phyloP scores from a whole-genome alignment of 441 rosid species.

The Isatis lusitanica region DNA sequence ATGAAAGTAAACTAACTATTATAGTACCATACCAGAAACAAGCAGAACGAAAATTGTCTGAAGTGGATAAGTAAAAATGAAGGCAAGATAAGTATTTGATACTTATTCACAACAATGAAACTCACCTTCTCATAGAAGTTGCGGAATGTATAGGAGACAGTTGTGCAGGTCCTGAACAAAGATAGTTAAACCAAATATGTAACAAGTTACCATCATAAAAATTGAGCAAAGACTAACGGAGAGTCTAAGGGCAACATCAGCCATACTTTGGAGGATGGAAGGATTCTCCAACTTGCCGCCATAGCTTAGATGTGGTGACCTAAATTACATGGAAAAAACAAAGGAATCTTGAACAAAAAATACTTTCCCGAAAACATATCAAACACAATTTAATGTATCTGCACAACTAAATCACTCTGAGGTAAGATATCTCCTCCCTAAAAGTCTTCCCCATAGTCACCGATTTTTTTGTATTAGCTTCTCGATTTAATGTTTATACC shows the following conservation, averaged over 20 bases:
- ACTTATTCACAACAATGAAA: constrained; percentile 22
- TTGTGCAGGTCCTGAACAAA: constrained; percentile 81
- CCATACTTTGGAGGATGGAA: constrained; percentile 94
- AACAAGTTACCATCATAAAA: constrained; percentile 3
- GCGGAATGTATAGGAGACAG: constrained; percentile 93
- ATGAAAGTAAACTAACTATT: constrained; percentile 13
- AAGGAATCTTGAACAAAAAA: constrained; percentile 13
- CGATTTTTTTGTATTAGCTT: constrained; percentile 12
- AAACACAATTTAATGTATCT: constrained; percentile 13
- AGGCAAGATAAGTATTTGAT: neutral
- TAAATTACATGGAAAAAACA: constrained; percentile 36
- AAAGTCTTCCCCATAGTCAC: constrained; percentile 13
- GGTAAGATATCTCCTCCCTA: neutral
- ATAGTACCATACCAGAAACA: constrained; percentile 9
- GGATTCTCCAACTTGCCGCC: constrained; percentile 98
- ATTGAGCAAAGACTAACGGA: constrained; percentile 15
- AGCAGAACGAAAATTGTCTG: constrained; percentile 5
- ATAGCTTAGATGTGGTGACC: constrained; percentile 86
- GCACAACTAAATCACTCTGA: neutral
- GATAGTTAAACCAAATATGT: constrained; percentile 20
- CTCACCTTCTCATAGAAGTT: constrained; percentile 89
- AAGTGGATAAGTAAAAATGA: constrained; percentile 6
- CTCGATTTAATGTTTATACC: neutral
- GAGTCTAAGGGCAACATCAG: constrained; percentile 13
- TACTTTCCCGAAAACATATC: constrained; percentile 8